Evolutionary conservation across 1,284 basidiomycete species (phyloP).

Genomic region (Heterobasidion occidentale): DNA sequence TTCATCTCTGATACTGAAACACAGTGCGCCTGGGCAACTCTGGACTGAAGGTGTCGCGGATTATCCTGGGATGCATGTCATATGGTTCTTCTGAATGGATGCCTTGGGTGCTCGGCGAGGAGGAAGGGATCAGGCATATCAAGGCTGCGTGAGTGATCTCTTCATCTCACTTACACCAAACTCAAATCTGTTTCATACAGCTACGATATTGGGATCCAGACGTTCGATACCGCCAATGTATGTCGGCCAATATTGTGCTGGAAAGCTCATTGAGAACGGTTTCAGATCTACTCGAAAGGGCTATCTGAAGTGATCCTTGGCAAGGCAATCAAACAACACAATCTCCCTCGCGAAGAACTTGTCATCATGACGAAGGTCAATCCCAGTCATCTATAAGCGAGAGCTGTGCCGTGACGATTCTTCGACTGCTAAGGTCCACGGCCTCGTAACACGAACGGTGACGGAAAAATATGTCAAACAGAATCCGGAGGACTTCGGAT

Average conservation of each 20-base stretch:
- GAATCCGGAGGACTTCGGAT: background rate
- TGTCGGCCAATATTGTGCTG: background rate
- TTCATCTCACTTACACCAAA: background rate
- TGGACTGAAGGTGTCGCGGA: slow-evolving; percentile 9
- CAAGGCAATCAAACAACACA: slow-evolving; percentile 66
- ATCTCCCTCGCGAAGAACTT: slow-evolving; percentile 68
- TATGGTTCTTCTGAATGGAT: slow-evolving; percentile 22
- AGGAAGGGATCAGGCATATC: slow-evolving; percentile 50
- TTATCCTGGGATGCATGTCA: slow-evolving; percentile 30
- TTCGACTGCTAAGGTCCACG: background rate
- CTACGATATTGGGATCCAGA: slow-evolving; percentile 46
- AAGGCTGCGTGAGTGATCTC: slow-evolving; percentile 34
- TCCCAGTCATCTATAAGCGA: background rate
- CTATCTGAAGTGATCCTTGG: slow-evolving; percentile 71
- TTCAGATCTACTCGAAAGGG: slow-evolving; percentile 53
- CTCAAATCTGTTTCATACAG: background rate
- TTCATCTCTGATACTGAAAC: background rate
- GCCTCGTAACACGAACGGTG: background rate
- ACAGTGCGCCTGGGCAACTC: slow-evolving; percentile 8
- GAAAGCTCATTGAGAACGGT: background rate
- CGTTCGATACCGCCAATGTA: slow-evolving; percentile 61
- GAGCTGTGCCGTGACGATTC: background rate
- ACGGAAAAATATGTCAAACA: background rate
- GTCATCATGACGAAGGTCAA: slow-evolving; percentile 72
- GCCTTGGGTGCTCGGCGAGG: slow-evolving; percentile 48